Conservation (phyloP, 2,329 filamentous ascomycete species). For the Annulohypoxylon truncatum region DNA sequence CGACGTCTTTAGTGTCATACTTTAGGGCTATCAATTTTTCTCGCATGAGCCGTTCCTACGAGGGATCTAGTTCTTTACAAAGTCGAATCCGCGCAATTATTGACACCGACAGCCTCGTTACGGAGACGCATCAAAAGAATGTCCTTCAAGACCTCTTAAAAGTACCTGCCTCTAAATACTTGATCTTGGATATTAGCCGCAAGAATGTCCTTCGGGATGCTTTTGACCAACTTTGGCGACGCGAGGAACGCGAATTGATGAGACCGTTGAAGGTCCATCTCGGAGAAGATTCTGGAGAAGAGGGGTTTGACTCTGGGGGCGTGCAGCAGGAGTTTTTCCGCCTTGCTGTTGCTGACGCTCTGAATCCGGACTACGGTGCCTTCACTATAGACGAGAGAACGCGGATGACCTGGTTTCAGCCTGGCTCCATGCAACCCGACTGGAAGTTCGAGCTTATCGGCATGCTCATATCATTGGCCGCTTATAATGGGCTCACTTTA, state of each 20-base stretch:
- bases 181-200: conserved; percentile 76
- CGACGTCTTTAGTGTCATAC: conserved; percentile 78
- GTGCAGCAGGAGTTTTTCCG: conserved; percentile 98
- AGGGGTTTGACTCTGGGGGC: conserved; percentile 92
- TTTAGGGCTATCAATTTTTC: conserved; percentile 91
- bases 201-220: conserved; percentile 76
- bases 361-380: conserved; percentile 81
- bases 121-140: conserved; percentile 67
- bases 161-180: conserved; percentile 75
- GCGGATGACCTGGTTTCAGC: conserved; percentile 88
- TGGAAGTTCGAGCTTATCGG: conserved; percentile 94
- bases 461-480: conserved; percentile 84
- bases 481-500: conserved; percentile 93
- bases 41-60: conserved; percentile 83
- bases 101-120: conserved; percentile 65
- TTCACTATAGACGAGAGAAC: conserved; percentile 83
- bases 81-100: conserved; percentile 68
- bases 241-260: conserved; percentile 83
- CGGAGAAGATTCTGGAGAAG: conserved; percentile 83
- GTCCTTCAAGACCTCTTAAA: conserved; percentile 72
- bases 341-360: conserved; percentile 80
- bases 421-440: conserved; percentile 81
- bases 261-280: conserved; percentile 90
- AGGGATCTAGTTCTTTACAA: conserved; percentile 71
- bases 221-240: conserved; percentile 89